phyloP scores from a whole-genome alignment of 495 filamentous ascomycete species.

The Corynascus novoguineensis region DNA sequence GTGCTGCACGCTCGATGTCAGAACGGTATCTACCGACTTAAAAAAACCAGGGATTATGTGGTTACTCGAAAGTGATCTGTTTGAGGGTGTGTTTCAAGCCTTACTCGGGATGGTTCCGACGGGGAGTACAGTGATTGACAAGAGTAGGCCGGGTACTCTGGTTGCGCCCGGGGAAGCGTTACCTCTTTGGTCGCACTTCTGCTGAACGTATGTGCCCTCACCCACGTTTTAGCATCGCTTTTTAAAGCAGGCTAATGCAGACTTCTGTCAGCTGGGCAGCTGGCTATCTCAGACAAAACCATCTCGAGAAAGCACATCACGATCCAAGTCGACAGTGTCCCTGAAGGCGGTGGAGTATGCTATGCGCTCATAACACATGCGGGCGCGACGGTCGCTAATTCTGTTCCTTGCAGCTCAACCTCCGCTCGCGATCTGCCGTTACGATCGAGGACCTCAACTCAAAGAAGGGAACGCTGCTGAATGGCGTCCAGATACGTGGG shows the following conservation, averaged over 20 bases:
- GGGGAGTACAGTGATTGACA: background rate
- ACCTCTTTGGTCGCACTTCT: conserved; percentile 66
- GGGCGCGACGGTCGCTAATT: conserved; percentile 2
- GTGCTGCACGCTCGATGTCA: background rate
- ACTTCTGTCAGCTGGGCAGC: conserved; percentile 41
- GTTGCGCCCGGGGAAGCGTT: conserved; percentile 75
- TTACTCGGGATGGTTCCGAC: background rate
- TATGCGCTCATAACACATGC: background rate
- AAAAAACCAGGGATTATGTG: conserved; percentile 47
- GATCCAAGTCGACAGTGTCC: conserved; percentile 62
- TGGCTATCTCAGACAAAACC: conserved; percentile 61
- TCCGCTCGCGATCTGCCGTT: conserved; percentile 58
- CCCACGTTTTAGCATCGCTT: background rate
- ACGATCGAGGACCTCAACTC: conserved; percentile 65
- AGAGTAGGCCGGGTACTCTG: conserved; percentile 64
- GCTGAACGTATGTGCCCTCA: conserved; percentile 42
- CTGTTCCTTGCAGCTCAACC: conserved; percentile 41
- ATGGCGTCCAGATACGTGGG: conserved; percentile 62
- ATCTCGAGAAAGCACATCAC: conserved; percentile 89
- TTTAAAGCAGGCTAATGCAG: conserved; percentile 16
- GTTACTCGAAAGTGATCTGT: conserved; percentile 52
- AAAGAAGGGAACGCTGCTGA: conserved; percentile 72
- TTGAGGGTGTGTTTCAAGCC: conserved; percentile 41
- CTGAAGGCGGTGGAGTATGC: conserved; percentile 64
- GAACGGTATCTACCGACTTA: background rate